Base-by-base conservation (phyloP, 129 eudicot species). In the Escallonia herrerae region DNA sequence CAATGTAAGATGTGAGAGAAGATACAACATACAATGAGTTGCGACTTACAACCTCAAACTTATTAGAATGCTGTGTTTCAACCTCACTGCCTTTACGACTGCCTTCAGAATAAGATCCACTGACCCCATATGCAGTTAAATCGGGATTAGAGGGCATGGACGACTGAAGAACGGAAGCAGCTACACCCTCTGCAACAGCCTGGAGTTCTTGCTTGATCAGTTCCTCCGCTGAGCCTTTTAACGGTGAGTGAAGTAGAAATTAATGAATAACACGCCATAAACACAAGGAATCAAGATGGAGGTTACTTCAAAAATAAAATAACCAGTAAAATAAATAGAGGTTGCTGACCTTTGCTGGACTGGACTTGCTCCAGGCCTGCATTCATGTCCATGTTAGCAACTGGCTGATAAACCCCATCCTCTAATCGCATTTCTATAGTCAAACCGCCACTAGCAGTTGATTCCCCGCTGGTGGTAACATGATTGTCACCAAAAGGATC, bases 111-210 rank as follows among this genome's bases (percentile, higher is more conserved):
- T 68, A 70, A 15, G 79, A 41, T 33, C 40, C 80, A 66, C 58
- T 69, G 43, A 60, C 67, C 56, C 71, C 79, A 65, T 67, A 78
- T 56, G 47, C 64, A 46, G 66, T 75, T 56, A 69, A 69, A 50
- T 82, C 94, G 4, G 83, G 63, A 73, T 84, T 76, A 48, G 87
- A 74, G 43, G 80, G 77, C 42, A 77, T 69, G 42, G 94, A 83
- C 40, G 95, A 72, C 62, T 71, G 84, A 68, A 85, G 84, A 74
- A 87, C 89, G 62, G 95, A 82, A 62, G 95, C 86, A 53, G 96
- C 91, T 39, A 89, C 95, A 50, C 89, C 98, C 72, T 88, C 95
- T 46, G 95, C 90, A 68, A 88, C 91, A 5, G 88, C 93, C 74
- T 87, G 95, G 73, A 87, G 97, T 75, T 93, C 96, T 79, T 88